These are phyloP conservation scores for Myxozyma udenii DNA, from an alignment of 805 yeast genomes.

Conservation along the genomic window DNA sequence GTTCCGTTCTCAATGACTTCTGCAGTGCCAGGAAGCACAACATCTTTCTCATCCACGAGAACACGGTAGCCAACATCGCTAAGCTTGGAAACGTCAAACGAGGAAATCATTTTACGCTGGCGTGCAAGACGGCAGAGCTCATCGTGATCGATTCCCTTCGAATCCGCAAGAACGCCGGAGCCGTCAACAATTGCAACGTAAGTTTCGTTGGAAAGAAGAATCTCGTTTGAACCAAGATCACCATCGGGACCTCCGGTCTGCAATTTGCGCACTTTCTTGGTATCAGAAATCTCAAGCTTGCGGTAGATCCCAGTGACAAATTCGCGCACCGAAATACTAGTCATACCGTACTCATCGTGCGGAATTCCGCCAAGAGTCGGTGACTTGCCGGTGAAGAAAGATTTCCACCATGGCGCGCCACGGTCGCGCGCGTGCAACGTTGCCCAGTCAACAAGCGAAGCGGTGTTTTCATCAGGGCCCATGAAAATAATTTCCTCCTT, in stretches of 20 bases:
- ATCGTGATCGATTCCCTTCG: slow-evolving; percentile 75
- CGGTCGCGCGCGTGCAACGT: slow-evolving; percentile 86
- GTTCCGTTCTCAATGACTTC: slow-evolving; percentile 75
- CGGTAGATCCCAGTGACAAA: slow-evolving; percentile 85
- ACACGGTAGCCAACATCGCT: slow-evolving; percentile 76
- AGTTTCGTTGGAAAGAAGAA: slow-evolving; percentile 76
- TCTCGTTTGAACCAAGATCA: slow-evolving; percentile 94
- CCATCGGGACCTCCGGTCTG: slow-evolving; percentile 99
- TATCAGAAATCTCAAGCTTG: slow-evolving; percentile 60
- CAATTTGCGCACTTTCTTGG: slow-evolving; percentile 60
- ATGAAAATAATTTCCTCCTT: slow-evolving; percentile 87
- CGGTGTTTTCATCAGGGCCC: slow-evolving; percentile 99
- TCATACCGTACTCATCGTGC: slow-evolving; percentile 97
- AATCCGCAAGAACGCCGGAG: slow-evolving; percentile 91
- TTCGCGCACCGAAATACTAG: slow-evolving; percentile 88
- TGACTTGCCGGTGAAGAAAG: slow-evolving; percentile 94
- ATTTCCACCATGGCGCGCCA: slow-evolving; percentile 98
- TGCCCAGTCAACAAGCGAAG: slow-evolving; percentile 95
- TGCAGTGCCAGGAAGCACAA: slow-evolving; percentile 69
- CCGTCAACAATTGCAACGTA: slow-evolving; percentile 93
- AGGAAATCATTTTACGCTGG: slow-evolving; percentile 67
- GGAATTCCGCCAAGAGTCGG: slow-evolving; percentile 95
- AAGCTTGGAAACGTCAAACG: slow-evolving; percentile 64
- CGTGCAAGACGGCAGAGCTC: slow-evolving; percentile 79
- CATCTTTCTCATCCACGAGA: slow-evolving; percentile 78